phyloP scores from a whole-genome alignment of 768 basidiomycete species.

The Serendipita sp. region DNA sequence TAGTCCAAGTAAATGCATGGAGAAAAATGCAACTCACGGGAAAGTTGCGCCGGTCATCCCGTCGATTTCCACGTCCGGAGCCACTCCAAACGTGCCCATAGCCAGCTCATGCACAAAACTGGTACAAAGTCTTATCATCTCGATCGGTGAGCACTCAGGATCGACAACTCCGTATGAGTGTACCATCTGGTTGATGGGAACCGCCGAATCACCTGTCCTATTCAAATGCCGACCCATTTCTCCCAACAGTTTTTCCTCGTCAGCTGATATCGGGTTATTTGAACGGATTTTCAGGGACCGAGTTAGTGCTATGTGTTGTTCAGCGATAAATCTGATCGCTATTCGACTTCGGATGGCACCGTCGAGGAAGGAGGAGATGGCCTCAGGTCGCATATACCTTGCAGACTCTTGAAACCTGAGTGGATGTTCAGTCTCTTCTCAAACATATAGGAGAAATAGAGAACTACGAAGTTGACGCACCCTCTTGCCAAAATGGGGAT shows the following conservation, averaged over 20 bases:
- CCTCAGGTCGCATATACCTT: constrained; percentile 66
- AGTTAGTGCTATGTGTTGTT: constrained; percentile 79
- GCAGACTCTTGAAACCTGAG: constrained; percentile 71
- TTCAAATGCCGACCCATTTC: neutral
- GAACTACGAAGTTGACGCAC: constrained; percentile 21
- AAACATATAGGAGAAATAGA: neutral
- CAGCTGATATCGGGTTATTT: constrained; percentile 19
- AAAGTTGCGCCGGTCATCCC: constrained; percentile 58
- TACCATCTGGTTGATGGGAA: neutral
- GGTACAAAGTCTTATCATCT: constrained; percentile 63
- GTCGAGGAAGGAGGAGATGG: constrained; percentile 67
- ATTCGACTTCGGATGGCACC: constrained; percentile 75
- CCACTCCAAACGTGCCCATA: constrained; percentile 63
- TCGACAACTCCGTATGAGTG: constrained; percentile 50
- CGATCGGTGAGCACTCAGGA: constrained; percentile 48
- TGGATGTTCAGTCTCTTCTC: neutral
- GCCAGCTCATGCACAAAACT: constrained; percentile 76
- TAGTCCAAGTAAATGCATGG: neutral
- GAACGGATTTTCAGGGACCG: constrained; percentile 37
- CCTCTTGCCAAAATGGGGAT: constrained; percentile 86
- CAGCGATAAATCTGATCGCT: constrained; percentile 74
- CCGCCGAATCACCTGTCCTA: no score
- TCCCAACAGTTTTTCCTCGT: neutral
- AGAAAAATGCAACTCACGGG: constrained; percentile 37
- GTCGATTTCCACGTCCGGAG: constrained; percentile 52